Evolutionary conservation across 2,329 filamentous ascomycete genomes (phyloP).

Genomic region (Aspergillus terreus): DNA sequence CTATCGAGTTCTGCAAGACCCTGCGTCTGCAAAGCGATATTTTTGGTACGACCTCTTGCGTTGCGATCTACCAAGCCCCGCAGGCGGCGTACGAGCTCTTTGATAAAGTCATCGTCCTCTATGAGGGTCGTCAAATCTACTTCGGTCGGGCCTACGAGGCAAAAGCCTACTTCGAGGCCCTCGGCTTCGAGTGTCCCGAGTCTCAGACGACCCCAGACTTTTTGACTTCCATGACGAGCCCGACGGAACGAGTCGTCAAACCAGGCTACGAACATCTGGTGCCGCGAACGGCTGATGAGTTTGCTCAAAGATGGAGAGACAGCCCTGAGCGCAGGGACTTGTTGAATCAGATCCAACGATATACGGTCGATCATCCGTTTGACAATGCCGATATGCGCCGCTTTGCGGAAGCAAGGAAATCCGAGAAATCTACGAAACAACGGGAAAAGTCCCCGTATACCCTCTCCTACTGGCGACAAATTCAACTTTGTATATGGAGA

Average conservation of each 20-base stretch:
- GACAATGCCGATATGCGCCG: conserved; percentile 21
- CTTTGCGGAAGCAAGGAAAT: conserved; percentile 32
- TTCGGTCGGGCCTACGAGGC: conserved; percentile 60
- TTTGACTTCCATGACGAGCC: conserved; percentile 63
- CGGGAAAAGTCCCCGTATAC: conserved; percentile 75
- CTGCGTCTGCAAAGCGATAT: conserved; percentile 43
- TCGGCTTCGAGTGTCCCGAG: conserved; percentile 63
- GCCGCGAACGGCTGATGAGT: conserved; percentile 66
- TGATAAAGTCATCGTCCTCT: conserved; percentile 65
- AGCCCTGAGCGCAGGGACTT: conserved; percentile 42
- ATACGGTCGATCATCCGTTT: conserved; percentile 28
- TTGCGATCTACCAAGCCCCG: conserved; percentile 49
- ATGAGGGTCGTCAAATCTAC: conserved; percentile 70
- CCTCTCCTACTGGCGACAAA: conserved; percentile 68
- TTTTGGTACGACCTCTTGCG: conserved; percentile 40
- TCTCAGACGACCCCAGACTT: conserved; percentile 67
- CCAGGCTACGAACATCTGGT: conserved; percentile 58
- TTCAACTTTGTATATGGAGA: conserved; percentile 72
- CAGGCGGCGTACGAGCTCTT: conserved; percentile 49
- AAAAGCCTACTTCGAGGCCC: conserved; percentile 59
- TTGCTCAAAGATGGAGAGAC: conserved; percentile 53
- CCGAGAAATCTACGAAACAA: conserved; percentile 35
- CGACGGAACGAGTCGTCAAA: conserved; percentile 52
- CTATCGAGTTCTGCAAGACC: conserved; percentile 49
- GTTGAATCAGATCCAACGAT: conserved; percentile 33